Evolutionary conservation across 495 filamentous ascomycete genomes (phyloP).

Genomic region (Stereocaulon alpinum): DNA sequence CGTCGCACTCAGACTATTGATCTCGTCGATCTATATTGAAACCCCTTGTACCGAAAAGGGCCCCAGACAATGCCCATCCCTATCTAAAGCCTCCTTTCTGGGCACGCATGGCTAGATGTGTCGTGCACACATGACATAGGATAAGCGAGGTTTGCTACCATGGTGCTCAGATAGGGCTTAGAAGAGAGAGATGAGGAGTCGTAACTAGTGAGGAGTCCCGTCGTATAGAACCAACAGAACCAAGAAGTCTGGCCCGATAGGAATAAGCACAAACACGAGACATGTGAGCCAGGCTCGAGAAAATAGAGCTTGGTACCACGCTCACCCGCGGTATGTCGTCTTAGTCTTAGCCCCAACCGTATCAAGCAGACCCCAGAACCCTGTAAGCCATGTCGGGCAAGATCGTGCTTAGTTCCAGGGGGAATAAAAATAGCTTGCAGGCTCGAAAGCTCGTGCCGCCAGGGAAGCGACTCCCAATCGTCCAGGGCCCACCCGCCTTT

Average conservation of each 20-base stretch:
- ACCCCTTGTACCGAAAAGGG: neutral
- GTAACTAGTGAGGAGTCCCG: too few relatives aligned
- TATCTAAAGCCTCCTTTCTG: neutral
- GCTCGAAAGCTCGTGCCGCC: neutral
- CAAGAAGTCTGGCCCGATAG: neutral
- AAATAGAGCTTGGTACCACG: neutral
- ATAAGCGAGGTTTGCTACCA: neutral
- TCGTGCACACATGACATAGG: neutral
- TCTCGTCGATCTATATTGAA: too few relatives aligned
- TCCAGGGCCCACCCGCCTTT: neutral
- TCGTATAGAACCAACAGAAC: too few relatives aligned
- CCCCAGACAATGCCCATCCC: neutral
- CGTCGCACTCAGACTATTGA: neutral
- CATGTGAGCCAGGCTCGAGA: neutral
- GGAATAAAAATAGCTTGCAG: neutral
- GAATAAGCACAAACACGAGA: constrained; percentile 2
- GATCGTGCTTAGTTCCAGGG: neutral
- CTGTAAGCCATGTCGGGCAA: neutral
- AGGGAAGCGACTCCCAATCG: constrained; percentile 2
- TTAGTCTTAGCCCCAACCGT: neutral
- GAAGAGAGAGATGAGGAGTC: neutral
- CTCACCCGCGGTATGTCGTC: too few relatives aligned
- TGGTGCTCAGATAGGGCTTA: neutral
- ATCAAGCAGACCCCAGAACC: neutral
- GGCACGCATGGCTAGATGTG: neutral